Percentiles rank a stretch among this genome's conserved stretches.
Conservation (phyloP, 1,284 basidiomycete genomes). For the Sanghuangporus baumii region DNA sequence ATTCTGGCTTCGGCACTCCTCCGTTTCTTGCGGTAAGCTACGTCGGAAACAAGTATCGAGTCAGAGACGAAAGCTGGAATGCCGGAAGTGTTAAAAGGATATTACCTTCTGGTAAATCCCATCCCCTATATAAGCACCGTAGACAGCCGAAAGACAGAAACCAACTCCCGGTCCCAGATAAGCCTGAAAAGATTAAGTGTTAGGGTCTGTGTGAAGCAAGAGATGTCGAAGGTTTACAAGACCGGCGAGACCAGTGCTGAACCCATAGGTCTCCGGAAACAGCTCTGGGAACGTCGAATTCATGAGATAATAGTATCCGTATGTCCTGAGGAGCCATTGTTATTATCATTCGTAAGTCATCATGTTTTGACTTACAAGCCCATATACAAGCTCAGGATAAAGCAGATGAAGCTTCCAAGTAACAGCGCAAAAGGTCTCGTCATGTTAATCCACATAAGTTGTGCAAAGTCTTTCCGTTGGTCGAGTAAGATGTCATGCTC, state of each 20-base stretch:
- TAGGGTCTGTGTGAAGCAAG: background rate
- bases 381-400: conserved; percentile 37
- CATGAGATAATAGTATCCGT: conserved; percentile 66
- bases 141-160: conserved; percentile 42
- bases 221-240: conserved; percentile 24
- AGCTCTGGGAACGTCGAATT: conserved; percentile 57
- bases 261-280: conserved; percentile 46
- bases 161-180: conserved; percentile 60
- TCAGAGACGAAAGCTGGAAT: background rate
- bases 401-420: conserved; percentile 36
- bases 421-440: conserved; percentile 33
- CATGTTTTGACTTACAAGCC: conserved; percentile 28
- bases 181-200: conserved; percentile 22
- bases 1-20: conserved; percentile 63
- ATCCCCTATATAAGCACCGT: conserved; percentile 45
- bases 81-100: background rate
- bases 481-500: conserved; percentile 16
- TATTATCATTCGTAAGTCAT: background rate
- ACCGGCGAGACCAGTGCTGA: conserved; percentile 47
- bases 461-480: conserved; percentile 4
- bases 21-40: conserved; percentile 55
- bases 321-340: conserved; percentile 5
- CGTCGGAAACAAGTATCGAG: background rate
- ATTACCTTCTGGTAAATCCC: conserved; percentile 45
- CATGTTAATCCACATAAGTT: conserved; percentile 28